A percentile compares a stretch with the other conserved stretches of the same genome.
phyloP scores from a whole-genome alignment of 225 moss, liverwort and hornwort genomes.

The Bryum argenteum region DNA sequence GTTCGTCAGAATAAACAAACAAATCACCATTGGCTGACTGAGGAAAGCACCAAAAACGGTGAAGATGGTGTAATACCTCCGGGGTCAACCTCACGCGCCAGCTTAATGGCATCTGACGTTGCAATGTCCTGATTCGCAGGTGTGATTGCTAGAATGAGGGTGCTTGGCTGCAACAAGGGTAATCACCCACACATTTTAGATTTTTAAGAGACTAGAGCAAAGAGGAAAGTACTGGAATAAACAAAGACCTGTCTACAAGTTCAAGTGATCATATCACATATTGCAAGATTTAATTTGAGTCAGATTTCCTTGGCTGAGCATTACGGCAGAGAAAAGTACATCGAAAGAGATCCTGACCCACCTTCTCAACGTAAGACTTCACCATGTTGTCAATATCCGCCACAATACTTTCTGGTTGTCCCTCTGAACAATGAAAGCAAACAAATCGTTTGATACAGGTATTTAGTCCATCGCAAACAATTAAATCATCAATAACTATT shows the following conservation, averaged over 20 bases:
- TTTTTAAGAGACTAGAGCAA: neutral
- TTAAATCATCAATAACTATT: neutral
- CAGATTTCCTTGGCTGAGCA: neutral
- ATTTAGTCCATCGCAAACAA: neutral
- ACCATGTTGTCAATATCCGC: conserved; percentile 87
- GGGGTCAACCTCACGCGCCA: conserved; percentile 84
- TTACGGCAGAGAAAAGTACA: neutral
- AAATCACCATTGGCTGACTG: neutral
- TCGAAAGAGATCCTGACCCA: conserved; percentile 18
- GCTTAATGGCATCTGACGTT: conserved; percentile 92
- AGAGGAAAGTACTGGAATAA: neutral
- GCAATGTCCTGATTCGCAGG: conserved; percentile 96
- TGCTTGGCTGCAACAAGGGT: conserved; percentile 64
- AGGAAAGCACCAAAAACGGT: neutral
- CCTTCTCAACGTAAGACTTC: conserved; percentile 75
- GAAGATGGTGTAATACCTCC: conserved; percentile 44
- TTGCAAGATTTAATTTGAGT: neutral
- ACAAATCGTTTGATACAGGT: neutral
- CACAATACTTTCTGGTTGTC: conserved; percentile 90
- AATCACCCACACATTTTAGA: neutral
- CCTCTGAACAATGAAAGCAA: conserved; percentile 48
- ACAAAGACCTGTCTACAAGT: neutral
- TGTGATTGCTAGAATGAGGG: conserved; percentile 85
- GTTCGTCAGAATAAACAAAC: neutral
- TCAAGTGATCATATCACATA: neutral